Conservation (phyloP, 345 rosid species). For the Aquilaria yunnanensis region DNA sequence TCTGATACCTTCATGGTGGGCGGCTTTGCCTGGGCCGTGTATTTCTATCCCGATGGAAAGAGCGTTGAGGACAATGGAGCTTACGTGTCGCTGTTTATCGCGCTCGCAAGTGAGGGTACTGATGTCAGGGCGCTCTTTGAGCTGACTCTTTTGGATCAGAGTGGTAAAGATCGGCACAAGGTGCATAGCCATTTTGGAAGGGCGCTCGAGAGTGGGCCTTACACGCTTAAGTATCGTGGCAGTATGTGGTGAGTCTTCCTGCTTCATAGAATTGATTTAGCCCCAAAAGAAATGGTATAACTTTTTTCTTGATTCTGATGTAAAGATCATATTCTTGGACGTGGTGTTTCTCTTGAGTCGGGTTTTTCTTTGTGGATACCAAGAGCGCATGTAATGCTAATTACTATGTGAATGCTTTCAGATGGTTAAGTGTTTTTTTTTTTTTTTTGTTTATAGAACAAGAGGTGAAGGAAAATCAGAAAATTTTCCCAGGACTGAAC, state of each 20-base stretch:
- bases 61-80: conserved; percentile 29
- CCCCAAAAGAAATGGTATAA: too few relatives aligned
- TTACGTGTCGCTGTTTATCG: conserved; percentile 33
- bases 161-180: conserved; percentile 32
- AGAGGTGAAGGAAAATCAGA: too few relatives aligned
- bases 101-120: conserved; percentile 35
- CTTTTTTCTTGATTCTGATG: too few relatives aligned
- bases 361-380: too few relatives aligned
- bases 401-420: too few relatives aligned
- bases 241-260: conserved; percentile 27
- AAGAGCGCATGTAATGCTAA: too few relatives aligned
- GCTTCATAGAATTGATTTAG: neutral
- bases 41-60: conserved; percentile 41
- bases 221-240: conserved; percentile 50
- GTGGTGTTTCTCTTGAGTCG: too few relatives aligned
- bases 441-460: too few relatives aligned
- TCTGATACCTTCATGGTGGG: conserved; percentile 34
- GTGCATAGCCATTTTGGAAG: conserved; percentile 42
- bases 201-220: conserved; percentile 37
- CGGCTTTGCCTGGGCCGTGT: conserved; percentile 39
- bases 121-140: conserved; percentile 35
- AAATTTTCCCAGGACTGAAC: neutral
- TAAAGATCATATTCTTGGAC: too few relatives aligned
- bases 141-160: conserved; percentile 35
- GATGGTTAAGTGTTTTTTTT: too few relatives aligned